These are phyloP conservation scores for Lactarius indigo DNA, from an alignment of 768 basidiomycete species.

Conservation along the genomic window DNA sequence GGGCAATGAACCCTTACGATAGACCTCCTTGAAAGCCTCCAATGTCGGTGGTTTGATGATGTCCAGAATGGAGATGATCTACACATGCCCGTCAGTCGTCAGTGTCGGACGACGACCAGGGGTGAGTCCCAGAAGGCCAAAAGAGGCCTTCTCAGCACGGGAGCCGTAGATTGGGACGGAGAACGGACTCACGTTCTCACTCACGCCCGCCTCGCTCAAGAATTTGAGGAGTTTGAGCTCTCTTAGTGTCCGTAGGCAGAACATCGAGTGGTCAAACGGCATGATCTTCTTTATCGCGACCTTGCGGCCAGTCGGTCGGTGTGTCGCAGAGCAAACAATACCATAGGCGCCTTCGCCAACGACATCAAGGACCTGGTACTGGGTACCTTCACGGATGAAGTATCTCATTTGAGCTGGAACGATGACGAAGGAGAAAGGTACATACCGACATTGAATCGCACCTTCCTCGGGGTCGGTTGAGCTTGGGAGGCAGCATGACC, in stretches of 20 bases:
- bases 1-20: conserved; percentile 44
- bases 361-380: conserved; percentile 74
- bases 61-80: conserved; percentile 90
- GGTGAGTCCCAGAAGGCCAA: not conserved
- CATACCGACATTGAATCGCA: conserved; percentile 82
- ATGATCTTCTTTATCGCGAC: conserved; percentile 97
- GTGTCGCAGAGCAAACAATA: conserved; percentile 83
- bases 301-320: conserved; percentile 70
- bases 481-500: conserved; percentile 44
- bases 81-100: conserved; percentile 20
- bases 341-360: conserved; percentile 97
- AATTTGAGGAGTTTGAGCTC: conserved; percentile 71
- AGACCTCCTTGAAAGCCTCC: conserved; percentile 86
- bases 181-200: conserved; percentile 63
- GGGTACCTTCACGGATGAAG: conserved; percentile 30
- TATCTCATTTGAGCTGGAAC: not conserved
- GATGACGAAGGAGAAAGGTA: not conserved
- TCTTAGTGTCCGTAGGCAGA: conserved; percentile 63
- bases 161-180: not conserved
- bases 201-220: conserved; percentile 81
- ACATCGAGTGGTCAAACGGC: conserved; percentile 94
- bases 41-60: conserved; percentile 78
- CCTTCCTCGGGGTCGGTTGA: conserved; percentile 67
- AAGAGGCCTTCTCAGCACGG: not conserved
- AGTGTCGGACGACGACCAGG: not conserved